A percentile compares a stretch with the other conserved stretches of the same genome.
These are phyloP conservation scores for Alternaria sp. DNA, from an alignment of 2,329 filamentous ascomycete genomes.

Conservation along the genomic window DNA sequence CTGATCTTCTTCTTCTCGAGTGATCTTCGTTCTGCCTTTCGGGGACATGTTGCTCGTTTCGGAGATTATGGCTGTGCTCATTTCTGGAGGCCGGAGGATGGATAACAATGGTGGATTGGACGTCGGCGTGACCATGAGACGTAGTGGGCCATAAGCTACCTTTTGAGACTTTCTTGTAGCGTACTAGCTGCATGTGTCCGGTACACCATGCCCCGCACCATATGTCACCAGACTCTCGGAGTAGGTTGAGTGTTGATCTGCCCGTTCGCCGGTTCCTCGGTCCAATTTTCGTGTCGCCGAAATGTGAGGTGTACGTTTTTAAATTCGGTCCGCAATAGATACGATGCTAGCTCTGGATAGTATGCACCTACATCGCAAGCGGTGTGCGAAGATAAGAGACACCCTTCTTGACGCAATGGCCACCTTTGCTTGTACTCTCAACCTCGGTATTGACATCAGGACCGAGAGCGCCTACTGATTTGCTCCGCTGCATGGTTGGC, in stretches of 20 bases:
- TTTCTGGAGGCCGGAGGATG: not conserved
- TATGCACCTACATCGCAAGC: not conserved
- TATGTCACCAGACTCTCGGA: not conserved
- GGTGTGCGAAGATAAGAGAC: slow-evolving; percentile 2
- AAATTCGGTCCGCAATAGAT: slow-evolving; percentile 1
- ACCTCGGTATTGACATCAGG: not conserved
- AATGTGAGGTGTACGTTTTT: not conserved
- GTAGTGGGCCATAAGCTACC: not conserved
- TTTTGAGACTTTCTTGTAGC: not conserved
- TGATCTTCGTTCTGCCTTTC: not conserved
- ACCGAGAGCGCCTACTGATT: not conserved
- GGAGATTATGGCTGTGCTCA: not conserved
- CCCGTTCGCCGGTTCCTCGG: not conserved
- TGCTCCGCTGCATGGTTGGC: not conserved
- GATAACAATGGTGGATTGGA: not conserved
- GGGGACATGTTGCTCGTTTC: not conserved
- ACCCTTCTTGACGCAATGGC: not conserved
- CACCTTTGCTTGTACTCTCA: not conserved
- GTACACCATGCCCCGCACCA: not conserved
- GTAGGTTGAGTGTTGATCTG: not conserved
- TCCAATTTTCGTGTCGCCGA: not conserved
- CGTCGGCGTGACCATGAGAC: not conserved
- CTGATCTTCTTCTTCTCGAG: not conserved
- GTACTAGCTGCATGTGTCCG: not conserved
- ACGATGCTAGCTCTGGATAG: not conserved